Base-by-base conservation (phyloP, 352 stramenopile species). In the Achlya hypogyna region DNA sequence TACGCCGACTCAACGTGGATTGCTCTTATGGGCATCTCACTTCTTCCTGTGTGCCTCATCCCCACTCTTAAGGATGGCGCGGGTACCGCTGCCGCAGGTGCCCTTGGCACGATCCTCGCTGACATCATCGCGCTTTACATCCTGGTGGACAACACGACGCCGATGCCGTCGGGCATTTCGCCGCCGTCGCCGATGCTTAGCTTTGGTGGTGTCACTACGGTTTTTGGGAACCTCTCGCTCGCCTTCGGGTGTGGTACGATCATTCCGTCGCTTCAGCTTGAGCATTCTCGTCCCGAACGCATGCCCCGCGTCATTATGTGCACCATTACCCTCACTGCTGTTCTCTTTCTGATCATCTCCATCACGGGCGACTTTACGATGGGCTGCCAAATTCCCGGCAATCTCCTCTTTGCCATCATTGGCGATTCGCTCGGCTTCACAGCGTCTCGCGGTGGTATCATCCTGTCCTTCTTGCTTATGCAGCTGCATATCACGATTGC, bases 251-350 rank as follows among this genome's bases (percentile, higher is more conserved):
- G 76, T 29, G 78, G 74, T 51, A 76, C 86, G 40, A 75, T 86
- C 43, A 86, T 88, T 63, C 79, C 79, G 1, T 74, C 78, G 28
- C 69, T 88, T 23, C 78, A 86, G 51, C 77, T 78, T 23, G 76
- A 88, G 47, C 79, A 88, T 69, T 79, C 69, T 51, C 69, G 84
- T 23, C 80, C 80, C 0, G 72, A 72, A 18, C 75, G 78, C 34
- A 87, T 89, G 80, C 80, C 80, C 1, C 76, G 77, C 10, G 74
- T 88, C 10, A 75, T 87, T 12, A 63, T 69, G 23, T 72, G 82
- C 5, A 86, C 80, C 2, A 56, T 88, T 32, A 73, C 62, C 3
- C 75, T 87, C 35, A 72, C 82, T 51, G 91, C 85, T 51, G 87
- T 70, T 42, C 23, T 70, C 5, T 70, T 70, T 32, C 20, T 70